Evolutionary conservation across 78 protist genomes (phyloP), one percentile per base, ranked within the genome.

Genomic region (Isochrysis galbana): DNA sequence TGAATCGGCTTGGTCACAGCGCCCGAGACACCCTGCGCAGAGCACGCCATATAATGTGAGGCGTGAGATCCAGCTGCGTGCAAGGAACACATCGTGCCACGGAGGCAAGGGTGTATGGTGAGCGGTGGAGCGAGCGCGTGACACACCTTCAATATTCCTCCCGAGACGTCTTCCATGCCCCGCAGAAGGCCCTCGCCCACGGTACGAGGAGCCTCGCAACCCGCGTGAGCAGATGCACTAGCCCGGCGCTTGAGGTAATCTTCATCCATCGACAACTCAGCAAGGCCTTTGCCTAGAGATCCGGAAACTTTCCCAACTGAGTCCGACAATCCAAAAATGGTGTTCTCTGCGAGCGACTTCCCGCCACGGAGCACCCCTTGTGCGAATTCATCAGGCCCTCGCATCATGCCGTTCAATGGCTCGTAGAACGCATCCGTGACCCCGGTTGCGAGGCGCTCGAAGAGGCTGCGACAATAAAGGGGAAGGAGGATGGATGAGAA

Each of bases 381-480:
- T 45, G 69, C 72, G 29, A 86, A 86, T 47, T 86, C 90, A 21
- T 48, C 72, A 25, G 90, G 90, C 34, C 77, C 67, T 17, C 0
- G 1, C 36, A 48, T 2, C 32, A 88, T 7, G 32, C 82, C 82
- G 21, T 25, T 5, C 23, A 25, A 11, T 5, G 91, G 91, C 91
- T 88, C 91, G 91, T 55, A 61, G 39, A 88, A 61, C 25, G 51
- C 46, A 25, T 88, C 91, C 7, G n/a, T 1, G 38, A 90, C 42
- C 42, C 87, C 92, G 36, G 70, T 36, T 2, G 46, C 82, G 29
- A 77, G 36, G 21, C 38, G 32, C 21, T 0, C 10, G 36, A 69
- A 78, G 34, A 90, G 69, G 34, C n/a, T n/a, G n/a, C n/a, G n/a
- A n/a, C n/a, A n/a, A n/a, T n/a, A n/a, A n/a, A n/a, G n/a, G n/a